Evolutionary conservation across 495 filamentous ascomycete genomes (phyloP), one percentile per base, ranked within the genome.

Genomic region (Aspergillus indologenus): DNA sequence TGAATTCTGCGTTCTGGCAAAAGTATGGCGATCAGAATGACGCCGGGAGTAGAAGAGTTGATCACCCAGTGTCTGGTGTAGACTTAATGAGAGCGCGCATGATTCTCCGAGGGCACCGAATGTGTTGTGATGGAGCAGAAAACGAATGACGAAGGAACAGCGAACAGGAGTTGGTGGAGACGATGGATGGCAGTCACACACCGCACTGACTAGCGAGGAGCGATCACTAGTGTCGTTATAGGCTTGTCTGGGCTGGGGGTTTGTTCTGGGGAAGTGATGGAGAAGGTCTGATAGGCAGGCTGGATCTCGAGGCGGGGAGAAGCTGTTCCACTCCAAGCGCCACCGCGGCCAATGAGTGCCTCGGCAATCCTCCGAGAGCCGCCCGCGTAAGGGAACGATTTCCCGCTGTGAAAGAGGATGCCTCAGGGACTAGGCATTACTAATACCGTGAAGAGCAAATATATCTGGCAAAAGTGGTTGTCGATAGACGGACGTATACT

Each of bases 231-330:
- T 21, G 45, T 48, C n/a, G n/a, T n/a, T n/a, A n/a, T 14, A 14
- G 20, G n/a, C n/a, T n/a, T 46, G 45, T 17, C 24, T 14, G 47
- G 23, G n/a, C n/a, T n/a, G 48, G 48, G 48, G 22, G 5, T 31
- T n/a, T 51, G 48, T 29, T 51, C 48, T 51, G 48, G 48, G 48
- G 48, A 51, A 51, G 8, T 18, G 48, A n/a, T 51, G 48, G 48
- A 24, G 48, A 51, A 18, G 15, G 15, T 50, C 47, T 50, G 47
- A 50, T 50, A 50, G 47, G 47, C 47, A 20, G 44, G 44, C 15
- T 29, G 44, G 44, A n/a, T 20, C 44, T 45, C 7, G 44, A n/a
- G 44, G 23, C 20, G 45, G 19, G 45, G 45, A 22, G 45, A 19
- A 48, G 18, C 15, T 48, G 19, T 22, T 22, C 45, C 45, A 48